Base-by-base conservation (phyloP, 108 stramenopile genomes). In the Cyclotella sp. region DNA sequence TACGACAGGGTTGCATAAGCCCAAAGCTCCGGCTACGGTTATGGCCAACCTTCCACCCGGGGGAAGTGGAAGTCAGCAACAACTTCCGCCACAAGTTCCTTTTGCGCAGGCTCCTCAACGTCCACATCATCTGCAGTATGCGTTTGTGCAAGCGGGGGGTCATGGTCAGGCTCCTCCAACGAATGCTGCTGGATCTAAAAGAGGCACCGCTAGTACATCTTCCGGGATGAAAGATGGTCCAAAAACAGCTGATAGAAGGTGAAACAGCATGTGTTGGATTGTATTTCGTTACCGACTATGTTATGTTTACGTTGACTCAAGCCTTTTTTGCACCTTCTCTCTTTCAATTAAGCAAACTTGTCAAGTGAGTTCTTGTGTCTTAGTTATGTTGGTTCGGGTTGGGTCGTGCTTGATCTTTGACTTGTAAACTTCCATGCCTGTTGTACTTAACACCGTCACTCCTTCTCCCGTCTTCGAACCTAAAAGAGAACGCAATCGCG, bases 401-500 rank as follows among this genome's bases (percentile, higher is more conserved):
- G 30, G 15, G 10, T 2, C 34, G 47, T 21, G 27, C 19, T 5
- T 51, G 22, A 34, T 24, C 57, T 21, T 57, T 28, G 39, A 6
- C 19, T 0, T 58, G 0, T 42, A 18, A 39, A 21, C 70, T 57
- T 60, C 34, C 34, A 34, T 34, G 6, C 34, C 34, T 34, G 34
- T 6, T 6, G 2, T 34, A 6, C 34, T 6, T 34, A 6, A 34
- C 34, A 34, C 2, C 34, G 6, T 34, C 6, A 34, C 2, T 34
- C 34, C 6, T 6, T 2, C 34, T 34, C 34, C 34, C 62, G 8
- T 66, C 24, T 29, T 73, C 30, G 9, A 30, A 74, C 44, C 40
- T 41, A 60, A 76, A 59, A 92, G 91, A 51, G 91, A 92, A 74
- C 91, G 91, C 42, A 98, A 98, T 82, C 91, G 98, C 21, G 95